Conservation (phyloP, 805 yeast genomes). For the Yamadazyma paraphyllophila region DNA sequence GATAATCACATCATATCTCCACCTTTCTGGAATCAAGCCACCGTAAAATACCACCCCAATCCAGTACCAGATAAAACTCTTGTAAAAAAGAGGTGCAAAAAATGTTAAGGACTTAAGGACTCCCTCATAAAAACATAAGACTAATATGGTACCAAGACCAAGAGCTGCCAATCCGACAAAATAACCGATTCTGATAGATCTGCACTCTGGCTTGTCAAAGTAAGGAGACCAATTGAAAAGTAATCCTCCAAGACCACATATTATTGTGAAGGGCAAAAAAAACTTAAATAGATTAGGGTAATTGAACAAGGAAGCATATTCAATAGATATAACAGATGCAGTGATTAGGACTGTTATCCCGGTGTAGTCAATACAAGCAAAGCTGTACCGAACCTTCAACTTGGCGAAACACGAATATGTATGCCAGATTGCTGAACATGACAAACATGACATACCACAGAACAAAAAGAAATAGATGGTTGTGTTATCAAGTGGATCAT, state of each 20-base stretch:
- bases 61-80: constrained; percentile 72
- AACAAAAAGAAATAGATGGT: constrained; percentile 62
- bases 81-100: constrained; percentile 64
- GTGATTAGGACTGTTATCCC: constrained; percentile 91
- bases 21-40: constrained; percentile 83
- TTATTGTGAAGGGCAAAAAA: constrained; percentile 59
- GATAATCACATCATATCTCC: constrained; percentile 66
- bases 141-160: constrained; percentile 66
- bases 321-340: constrained; percentile 83
- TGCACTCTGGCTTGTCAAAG: constrained; percentile 84
- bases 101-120: constrained; percentile 47
- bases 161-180: constrained; percentile 74
- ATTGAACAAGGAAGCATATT: constrained; percentile 71
- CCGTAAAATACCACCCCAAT: constrained; percentile 87
- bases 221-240: constrained; percentile 87
- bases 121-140: constrained; percentile 57
- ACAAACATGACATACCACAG: constrained; percentile 74
- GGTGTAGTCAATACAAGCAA: constrained; percentile 92
- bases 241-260: constrained; percentile 72
- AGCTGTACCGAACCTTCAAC: constrained; percentile 58
- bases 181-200: constrained; percentile 75
- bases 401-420: constrained; percentile 79
- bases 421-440: constrained; percentile 87
- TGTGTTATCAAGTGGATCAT: constrained; percentile 44
- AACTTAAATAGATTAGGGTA: constrained; percentile 47